Percentiles rank a stretch among this genome's conserved stretches.
phyloP scores from a whole-genome alignment of 495 filamentous ascomycete genomes.

The Pyrenopolyporus hunteri region DNA sequence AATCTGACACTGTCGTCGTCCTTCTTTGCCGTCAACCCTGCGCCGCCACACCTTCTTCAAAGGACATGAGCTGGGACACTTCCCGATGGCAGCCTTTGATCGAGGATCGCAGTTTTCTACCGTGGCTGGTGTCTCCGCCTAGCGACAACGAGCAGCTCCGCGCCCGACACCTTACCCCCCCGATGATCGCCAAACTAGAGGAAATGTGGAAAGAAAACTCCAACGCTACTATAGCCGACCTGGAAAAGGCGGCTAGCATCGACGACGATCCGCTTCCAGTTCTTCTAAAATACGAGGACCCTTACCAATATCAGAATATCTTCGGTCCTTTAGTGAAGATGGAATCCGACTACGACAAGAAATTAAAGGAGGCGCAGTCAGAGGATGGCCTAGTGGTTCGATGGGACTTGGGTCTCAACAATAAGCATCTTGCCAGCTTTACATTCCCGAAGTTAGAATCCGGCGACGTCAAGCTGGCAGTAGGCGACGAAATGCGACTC shows the following conservation, averaged over 20 bases:
- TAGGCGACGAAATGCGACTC: conserved; percentile 97
- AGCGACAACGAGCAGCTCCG: conserved; percentile 95
- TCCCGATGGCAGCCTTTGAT: conserved; percentile 98
- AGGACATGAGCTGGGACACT: conserved; percentile 99
- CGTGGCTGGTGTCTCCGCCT: conserved; percentile 89
- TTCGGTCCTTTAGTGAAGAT: conserved; percentile 99
- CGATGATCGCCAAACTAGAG: conserved; percentile 95
- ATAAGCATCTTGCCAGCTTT: conserved; percentile 96
- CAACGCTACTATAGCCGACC: conserved; percentile 84
- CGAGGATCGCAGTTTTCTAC: conserved; percentile 92
- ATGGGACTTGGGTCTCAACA: conserved; percentile 96
- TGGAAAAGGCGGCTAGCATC: conserved; percentile 90
- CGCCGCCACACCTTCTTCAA: conserved; percentile 91
- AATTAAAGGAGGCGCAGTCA: conserved; percentile 96
- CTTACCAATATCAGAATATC: conserved; percentile 98
- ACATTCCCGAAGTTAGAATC: conserved; percentile 96
- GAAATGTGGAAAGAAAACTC: conserved; percentile 99
- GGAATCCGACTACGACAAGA: conserved; percentile 99
- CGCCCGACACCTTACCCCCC: conserved; percentile 89
- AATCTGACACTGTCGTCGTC: conserved; percentile 97
- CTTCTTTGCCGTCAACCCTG: conserved; percentile 96
- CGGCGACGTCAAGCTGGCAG: conserved; percentile 96
- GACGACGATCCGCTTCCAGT: conserved; percentile 97
- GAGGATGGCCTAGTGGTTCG: conserved; percentile 93
- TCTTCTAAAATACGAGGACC: conserved; percentile 93